Base-by-base conservation (phyloP, 495 filamentous ascomycete species). In the Diplogelasinospora grovesii region DNA sequence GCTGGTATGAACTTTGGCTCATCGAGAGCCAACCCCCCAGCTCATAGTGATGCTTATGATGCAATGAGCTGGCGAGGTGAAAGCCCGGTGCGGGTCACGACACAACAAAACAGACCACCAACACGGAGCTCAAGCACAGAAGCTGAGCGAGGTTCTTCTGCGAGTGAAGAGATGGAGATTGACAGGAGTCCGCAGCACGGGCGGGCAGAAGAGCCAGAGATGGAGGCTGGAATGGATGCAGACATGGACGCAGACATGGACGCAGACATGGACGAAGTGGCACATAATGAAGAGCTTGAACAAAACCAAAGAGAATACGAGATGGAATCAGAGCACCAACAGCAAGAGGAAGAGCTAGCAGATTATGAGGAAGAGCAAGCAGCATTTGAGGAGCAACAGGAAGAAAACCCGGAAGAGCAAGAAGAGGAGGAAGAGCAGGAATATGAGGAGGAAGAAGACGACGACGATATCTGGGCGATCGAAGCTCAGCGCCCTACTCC, bases 401-500 rank as follows among this genome's bases (percentile, higher is more conserved):
- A 20, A 22, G 14, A 20, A 35, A 19, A 3, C 6, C 29, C n/a
- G 14, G 29, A 21, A 1, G 8, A 37, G 20, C 22, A 18, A 8
- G 33, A 37, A 5, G 36, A 37, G 13, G 30, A 37, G 11, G 35
- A 46, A 15, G 47, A 38, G 21, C 18, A 47, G 4, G 37, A 22
- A 24, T 32, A 41, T 4, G 36, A 45, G 20, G 36, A 45, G 15
- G 58, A 65, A 4, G 63, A 58, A 2, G 60, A 65, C 2, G 61
- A 69, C 11, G 55, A 60, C 6, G 71, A 75, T 49, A 48, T 70
- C 3, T 73, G 63, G 60, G 63, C 61, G n/a, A 33, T 70, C 27
- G 68, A 70, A 36, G 69, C 66, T 28, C 55, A 59, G 36, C 61
- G 68, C 8, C 48, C 52, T 18, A 60, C 60, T 1, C 61, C 68